These are phyloP conservation scores for Ricinus communis DNA, from an alignment of 345 rosid species.

Conservation along the genomic window DNA sequence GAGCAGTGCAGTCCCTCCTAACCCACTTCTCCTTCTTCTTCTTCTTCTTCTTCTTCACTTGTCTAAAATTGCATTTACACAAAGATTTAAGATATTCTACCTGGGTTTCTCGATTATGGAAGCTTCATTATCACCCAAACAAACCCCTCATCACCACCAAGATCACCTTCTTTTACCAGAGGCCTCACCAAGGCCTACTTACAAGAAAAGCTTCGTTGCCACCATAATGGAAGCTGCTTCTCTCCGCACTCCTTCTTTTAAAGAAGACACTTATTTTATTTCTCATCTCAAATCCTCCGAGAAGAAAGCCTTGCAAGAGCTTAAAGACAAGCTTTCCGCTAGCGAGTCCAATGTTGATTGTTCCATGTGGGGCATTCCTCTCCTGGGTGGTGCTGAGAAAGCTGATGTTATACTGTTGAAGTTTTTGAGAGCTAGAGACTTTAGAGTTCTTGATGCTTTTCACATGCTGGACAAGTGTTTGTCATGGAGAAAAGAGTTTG, in stretches of 20 bases:
- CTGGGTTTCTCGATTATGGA: no score
- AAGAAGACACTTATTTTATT: slow-evolving; percentile 80
- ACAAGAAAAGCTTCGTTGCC: slow-evolving; percentile 70
- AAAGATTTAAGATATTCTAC: no score
- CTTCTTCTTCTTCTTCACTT: no score
- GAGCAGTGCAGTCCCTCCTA: no score
- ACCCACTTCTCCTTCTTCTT: no score
- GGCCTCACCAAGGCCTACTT: slow-evolving; percentile 46
- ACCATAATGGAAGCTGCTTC: slow-evolving; percentile 74
- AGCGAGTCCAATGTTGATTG: slow-evolving; percentile 19
- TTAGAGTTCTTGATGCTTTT: slow-evolving; percentile 59
- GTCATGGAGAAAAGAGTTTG: slow-evolving; percentile 75
- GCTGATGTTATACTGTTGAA: slow-evolving; percentile 84
- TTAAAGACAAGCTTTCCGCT: slow-evolving; percentile 55
- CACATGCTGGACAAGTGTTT: slow-evolving; percentile 77
- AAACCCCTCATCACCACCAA: no score
- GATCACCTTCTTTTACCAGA: no score
- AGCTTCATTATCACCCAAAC: no score
- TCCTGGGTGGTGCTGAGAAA: slow-evolving; percentile 55
- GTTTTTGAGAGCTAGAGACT: slow-evolving; percentile 87
- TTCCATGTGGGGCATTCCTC: slow-evolving; percentile 81
- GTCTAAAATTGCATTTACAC: no score
- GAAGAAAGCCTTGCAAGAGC: slow-evolving; percentile 70
- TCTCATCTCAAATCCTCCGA: slow-evolving; percentile 75
- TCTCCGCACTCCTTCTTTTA: slow-evolving; percentile 63